A percentile compares a stretch with the other conserved stretches of the same genome.
Conservation (phyloP, 768 basidiomycete species). For the Cystobasidiopsis lactophilus region DNA sequence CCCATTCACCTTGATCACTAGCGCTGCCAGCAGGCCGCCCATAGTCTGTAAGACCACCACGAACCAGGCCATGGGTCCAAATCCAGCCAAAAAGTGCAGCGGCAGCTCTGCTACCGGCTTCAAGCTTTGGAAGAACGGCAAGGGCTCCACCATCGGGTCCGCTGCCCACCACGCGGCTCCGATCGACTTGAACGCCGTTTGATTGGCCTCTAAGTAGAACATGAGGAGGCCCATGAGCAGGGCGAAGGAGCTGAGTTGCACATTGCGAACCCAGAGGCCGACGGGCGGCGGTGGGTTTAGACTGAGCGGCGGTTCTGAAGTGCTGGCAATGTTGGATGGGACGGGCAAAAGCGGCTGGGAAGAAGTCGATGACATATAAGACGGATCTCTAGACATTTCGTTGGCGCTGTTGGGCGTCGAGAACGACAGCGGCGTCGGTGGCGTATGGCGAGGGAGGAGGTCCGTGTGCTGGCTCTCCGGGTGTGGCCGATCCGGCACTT, state of each 20-base stretch:
- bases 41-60: slow-evolving; percentile 67
- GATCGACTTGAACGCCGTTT: neutral
- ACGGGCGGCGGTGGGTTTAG: slow-evolving; percentile 40
- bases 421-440: neutral
- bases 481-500: slow-evolving; percentile 21
- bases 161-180: neutral
- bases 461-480: neutral
- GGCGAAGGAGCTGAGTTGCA: slow-evolving; percentile 81
- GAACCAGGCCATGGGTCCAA: slow-evolving; percentile 70
- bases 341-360: neutral
- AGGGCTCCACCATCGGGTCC: too few relatives aligned
- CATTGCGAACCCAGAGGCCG: slow-evolving; percentile 88
- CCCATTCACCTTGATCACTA: neutral
- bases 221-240: slow-evolving; percentile 64
- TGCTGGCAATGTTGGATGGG: neutral
- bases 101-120: neutral
- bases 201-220: slow-evolving; percentile 10
- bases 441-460: neutral
- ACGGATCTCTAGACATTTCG: neutral
- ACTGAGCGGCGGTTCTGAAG: neutral
- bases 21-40: slow-evolving; percentile 43
- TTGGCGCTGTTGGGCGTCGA: neutral
- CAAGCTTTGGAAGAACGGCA: neutral
- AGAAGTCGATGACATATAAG: neutral
- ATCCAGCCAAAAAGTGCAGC: slow-evolving; percentile 39